A percentile compares a stretch with the other conserved stretches of the same genome.
phyloP scores from a whole-genome alignment of 1,284 basidiomycete species.

The Ceratobasidium sp. region DNA sequence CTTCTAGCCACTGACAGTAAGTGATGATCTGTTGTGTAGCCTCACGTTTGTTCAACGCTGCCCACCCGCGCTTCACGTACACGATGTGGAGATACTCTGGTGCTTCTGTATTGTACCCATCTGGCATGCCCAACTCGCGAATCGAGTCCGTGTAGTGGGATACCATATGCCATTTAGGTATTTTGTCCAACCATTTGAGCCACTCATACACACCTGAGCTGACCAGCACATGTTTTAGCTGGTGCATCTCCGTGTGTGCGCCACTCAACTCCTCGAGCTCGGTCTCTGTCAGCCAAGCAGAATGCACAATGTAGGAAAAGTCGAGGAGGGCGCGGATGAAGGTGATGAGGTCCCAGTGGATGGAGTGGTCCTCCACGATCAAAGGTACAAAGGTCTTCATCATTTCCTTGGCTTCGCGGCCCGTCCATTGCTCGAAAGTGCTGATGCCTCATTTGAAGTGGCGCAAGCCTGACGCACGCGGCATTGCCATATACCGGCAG shows the following conservation, averaged over 20 bases:
- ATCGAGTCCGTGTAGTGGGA: conserved; percentile 21
- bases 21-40: background rate
- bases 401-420: conserved; percentile 29
- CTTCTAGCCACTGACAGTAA: background rate
- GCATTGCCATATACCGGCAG: background rate
- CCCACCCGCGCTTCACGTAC: background rate
- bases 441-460: conserved; percentile 7
- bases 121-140: conserved; percentile 1
- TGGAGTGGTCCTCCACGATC: background rate
- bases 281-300: background rate
- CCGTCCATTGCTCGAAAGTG: conserved; percentile 6
- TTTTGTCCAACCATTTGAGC: background rate
- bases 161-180: conserved; percentile 37
- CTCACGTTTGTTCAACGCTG: background rate
- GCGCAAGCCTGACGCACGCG: background rate
- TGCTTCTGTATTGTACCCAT: conserved; percentile 35
- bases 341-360: background rate
- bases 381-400: background rate
- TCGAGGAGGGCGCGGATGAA: conserved; percentile 6
- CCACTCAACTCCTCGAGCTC: background rate
- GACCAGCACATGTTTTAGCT: background rate
- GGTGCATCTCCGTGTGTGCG: background rate
- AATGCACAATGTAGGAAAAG: background rate
- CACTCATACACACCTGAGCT: background rate
- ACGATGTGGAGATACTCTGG: conserved; percentile 38